Evolutionary conservation across 179 eudicot genomes (phyloP).

Genomic region (Nepenthes alata): DNA sequence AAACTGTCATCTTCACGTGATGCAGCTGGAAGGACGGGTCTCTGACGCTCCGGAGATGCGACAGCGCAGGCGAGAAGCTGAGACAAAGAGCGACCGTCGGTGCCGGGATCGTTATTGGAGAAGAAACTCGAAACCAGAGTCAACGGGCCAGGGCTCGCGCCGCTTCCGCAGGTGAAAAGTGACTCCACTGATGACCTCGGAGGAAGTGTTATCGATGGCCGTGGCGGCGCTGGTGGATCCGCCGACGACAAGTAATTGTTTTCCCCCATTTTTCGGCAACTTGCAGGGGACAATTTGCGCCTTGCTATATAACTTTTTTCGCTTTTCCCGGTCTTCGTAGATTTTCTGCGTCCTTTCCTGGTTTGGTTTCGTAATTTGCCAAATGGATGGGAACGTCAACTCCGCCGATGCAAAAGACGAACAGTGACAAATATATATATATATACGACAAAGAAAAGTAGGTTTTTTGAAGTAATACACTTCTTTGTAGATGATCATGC

Average conservation of each 20-base stretch:
- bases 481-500: too few relatives aligned
- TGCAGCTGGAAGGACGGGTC: constrained; percentile 8
- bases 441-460: too few relatives aligned
- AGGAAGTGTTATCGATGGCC: constrained; percentile 50
- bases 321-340: neutral
- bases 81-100: constrained; percentile 64
- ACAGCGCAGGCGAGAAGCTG: constrained; percentile 75
- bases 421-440: too few relatives aligned
- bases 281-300: too few relatives aligned
- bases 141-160: constrained; percentile 79
- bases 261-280: constrained; percentile 16
- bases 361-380: too few relatives aligned
- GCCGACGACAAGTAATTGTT: constrained; percentile 16
- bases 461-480: too few relatives aligned
- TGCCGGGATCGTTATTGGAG: constrained; percentile 55
- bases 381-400: too few relatives aligned
- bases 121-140: constrained; percentile 72
- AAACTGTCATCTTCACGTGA: constrained; percentile 2
- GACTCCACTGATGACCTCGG: constrained; percentile 49
- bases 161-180: constrained; percentile 39
- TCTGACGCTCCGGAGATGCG: constrained; percentile 32
- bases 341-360: too few relatives aligned
- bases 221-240: constrained; percentile 11
- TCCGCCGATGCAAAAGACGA: too few relatives aligned
- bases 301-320: too few relatives aligned